phyloP scores from a whole-genome alignment of 495 filamentous ascomycete genomes.

The Penicillium riverlandense region DNA sequence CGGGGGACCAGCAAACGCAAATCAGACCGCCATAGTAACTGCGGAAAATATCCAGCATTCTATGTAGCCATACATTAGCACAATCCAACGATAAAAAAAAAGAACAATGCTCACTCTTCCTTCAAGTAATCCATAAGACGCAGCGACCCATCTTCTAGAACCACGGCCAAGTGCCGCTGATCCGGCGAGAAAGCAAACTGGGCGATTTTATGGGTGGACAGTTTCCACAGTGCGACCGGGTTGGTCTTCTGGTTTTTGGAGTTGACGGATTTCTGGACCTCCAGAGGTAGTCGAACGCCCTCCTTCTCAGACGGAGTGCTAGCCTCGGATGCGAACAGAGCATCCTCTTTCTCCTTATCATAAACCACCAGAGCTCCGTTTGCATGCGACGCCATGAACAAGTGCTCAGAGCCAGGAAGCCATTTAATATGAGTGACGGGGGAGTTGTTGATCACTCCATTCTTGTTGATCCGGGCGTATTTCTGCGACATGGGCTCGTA shows the following conservation, averaged over 20 bases:
- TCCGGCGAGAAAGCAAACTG: slow-evolving; percentile 88
- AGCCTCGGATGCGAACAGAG: slow-evolving; percentile 57
- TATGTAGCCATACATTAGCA: slow-evolving; percentile 17
- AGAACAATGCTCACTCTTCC: slow-evolving; percentile 54
- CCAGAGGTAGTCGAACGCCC: slow-evolving; percentile 37
- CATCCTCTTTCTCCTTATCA: slow-evolving; percentile 98
- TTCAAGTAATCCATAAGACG: slow-evolving; percentile 86
- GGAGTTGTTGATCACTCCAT: slow-evolving; percentile 79
- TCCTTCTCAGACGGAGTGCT: slow-evolving; percentile 34
- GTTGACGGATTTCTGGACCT: slow-evolving; percentile 79
- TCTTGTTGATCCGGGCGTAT: slow-evolving; percentile 94
- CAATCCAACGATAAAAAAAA: slow-evolving; percentile 10
- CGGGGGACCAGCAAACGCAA: slow-evolving; percentile 95
- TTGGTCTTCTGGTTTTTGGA: slow-evolving; percentile 92
- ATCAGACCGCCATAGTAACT: slow-evolving; percentile 89
- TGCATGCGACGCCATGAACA: slow-evolving; percentile 89
- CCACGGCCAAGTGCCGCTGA: slow-evolving; percentile 76
- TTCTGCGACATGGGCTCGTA: slow-evolving; percentile 96
- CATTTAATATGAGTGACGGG: slow-evolving; percentile 83
- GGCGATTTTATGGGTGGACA: slow-evolving; percentile 83
- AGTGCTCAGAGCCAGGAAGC: slow-evolving; percentile 88
- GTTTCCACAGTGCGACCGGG: slow-evolving; percentile 82
- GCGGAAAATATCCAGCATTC: slow-evolving; percentile 75
- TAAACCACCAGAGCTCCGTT: slow-evolving; percentile 93
- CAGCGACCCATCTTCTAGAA: slow-evolving; percentile 84